Base-by-base conservation (phyloP, 2,329 filamentous ascomycete genomes). In the Xylariaceae sp. region DNA sequence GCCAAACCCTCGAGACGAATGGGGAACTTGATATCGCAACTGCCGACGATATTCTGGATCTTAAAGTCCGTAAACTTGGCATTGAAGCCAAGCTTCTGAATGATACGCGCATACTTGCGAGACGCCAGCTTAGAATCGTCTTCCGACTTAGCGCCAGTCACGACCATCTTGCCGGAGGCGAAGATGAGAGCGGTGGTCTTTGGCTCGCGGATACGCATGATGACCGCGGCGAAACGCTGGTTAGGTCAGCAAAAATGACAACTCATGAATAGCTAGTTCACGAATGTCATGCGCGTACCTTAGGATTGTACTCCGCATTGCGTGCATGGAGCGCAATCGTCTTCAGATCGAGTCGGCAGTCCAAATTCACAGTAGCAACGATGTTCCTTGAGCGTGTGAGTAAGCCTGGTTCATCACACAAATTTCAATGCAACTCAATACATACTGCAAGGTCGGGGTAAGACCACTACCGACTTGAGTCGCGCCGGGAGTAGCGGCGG, bases 51-150 rank as follows among this genome's bases (percentile, higher is more conserved):
- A 78, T 99, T 99, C 81, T 97, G 92, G 72, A 99, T 99, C 85
- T 97, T 99, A 81, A 99, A 99, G 76, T 99, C 94, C 67, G 92
- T 97, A 77, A 99, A 97, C 85, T 97, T 97, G 71, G 94, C 93
- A 69, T 97, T 96, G 83, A 99, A 99, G 64, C 94, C 94, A 62
- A 99, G 90, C 81, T 99, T 99, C 83, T 99, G 94, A 70, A 99
- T 97, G 76, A 99, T 97, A 72, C 94, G 92, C 56, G 94, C 94
- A 73, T 97, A 97, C 78, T 99, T 99, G 78, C 93, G 88, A 61
- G 89, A 94, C 7, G 94, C 94, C 71, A 99, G 87, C 80, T 97
- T 97, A 61, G 91, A 96, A 74, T 97, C 94, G 75, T 97, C 94
- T 74, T 97, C 94, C 1, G 91, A 96, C 78, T 97, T 97, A 64